Evolutionary conservation across 192 early-diverging fungal species (phyloP).

Genomic region (Lobosporangium transversale): DNA sequence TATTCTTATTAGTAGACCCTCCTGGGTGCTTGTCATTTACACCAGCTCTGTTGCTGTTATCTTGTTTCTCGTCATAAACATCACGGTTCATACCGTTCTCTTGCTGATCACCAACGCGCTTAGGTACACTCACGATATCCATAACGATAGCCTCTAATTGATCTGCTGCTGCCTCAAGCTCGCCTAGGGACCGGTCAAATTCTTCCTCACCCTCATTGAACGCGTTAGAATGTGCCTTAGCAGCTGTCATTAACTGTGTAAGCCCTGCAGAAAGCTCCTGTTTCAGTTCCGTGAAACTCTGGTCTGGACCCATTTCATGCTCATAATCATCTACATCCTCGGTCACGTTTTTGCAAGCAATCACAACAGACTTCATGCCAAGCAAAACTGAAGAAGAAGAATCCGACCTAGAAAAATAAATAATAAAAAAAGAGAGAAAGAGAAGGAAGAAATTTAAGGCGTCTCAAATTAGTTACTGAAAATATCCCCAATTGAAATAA

Average conservation of each 20-base stretch:
- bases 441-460: slow-evolving; percentile 2
- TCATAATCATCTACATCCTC: slow-evolving; percentile 84
- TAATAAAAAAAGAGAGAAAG: neutral
- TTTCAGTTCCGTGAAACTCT: slow-evolving; percentile 65
- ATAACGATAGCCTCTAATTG: slow-evolving; percentile 83
- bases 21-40: too few relatives aligned
- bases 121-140: slow-evolving; percentile 74
- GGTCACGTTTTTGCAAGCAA: slow-evolving; percentile 84
- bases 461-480: neutral
- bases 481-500: neutral
- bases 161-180: slow-evolving; percentile 85
- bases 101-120: slow-evolving; percentile 13
- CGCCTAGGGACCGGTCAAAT: slow-evolving; percentile 64
- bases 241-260: slow-evolving; percentile 74
- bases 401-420: slow-evolving; percentile 61
- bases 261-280: slow-evolving; percentile 70
- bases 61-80: neutral
- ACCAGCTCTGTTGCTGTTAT: neutral
- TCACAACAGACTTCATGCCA: slow-evolving; percentile 86
- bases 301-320: slow-evolving; percentile 59
- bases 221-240: slow-evolving; percentile 81
- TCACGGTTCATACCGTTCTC: neutral
- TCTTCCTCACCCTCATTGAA: slow-evolving; percentile 62
- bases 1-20: too few relatives aligned
- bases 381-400: slow-evolving; percentile 76